phyloP scores from a whole-genome alignment of 345 rosid species.

The Psidium friedrichsthalianum region DNA sequence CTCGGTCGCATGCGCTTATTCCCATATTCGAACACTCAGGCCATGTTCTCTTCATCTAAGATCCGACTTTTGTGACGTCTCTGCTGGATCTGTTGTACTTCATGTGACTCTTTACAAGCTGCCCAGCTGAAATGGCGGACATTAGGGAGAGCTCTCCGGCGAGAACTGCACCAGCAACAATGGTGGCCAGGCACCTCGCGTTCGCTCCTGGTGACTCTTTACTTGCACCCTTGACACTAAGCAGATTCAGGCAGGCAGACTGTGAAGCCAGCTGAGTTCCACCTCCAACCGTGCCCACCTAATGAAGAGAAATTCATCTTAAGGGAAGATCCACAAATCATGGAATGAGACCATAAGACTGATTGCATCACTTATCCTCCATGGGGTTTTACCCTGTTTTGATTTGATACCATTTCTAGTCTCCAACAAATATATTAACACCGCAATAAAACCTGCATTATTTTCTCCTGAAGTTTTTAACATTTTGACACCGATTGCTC shows the following conservation, averaged over 20 bases:
- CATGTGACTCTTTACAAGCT: constrained; percentile 82
- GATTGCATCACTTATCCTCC: not conserved
- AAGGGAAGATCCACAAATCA: not conserved
- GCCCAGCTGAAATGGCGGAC: constrained; percentile 91
- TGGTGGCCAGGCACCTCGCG: constrained; percentile 54
- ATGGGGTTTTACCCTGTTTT: not conserved
- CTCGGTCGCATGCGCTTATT: not conserved
- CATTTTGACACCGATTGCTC: not conserved
- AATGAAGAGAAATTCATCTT: not conserved
- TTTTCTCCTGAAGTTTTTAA: not conserved
- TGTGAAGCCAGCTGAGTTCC: constrained; percentile 89
- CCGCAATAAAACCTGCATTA: not conserved
- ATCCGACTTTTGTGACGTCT: constrained; percentile 29
- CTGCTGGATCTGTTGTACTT: constrained; percentile 81
- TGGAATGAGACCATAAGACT: not conserved
- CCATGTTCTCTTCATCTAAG: not conserved
- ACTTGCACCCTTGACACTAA: constrained; percentile 73
- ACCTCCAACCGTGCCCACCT: constrained; percentile 91
- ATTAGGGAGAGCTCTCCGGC: constrained; percentile 80
- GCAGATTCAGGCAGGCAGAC: constrained; percentile 72
- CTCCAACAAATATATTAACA: not conserved
- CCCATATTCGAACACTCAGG: not conserved
- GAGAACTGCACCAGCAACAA: constrained; percentile 75
- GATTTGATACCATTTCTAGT: not conserved
- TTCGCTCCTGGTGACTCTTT: constrained; percentile 60